A percentile compares a stretch with the other conserved stretches of the same genome.
Conservation (phyloP, 257 asterid species). For the Ilex asprella region DNA sequence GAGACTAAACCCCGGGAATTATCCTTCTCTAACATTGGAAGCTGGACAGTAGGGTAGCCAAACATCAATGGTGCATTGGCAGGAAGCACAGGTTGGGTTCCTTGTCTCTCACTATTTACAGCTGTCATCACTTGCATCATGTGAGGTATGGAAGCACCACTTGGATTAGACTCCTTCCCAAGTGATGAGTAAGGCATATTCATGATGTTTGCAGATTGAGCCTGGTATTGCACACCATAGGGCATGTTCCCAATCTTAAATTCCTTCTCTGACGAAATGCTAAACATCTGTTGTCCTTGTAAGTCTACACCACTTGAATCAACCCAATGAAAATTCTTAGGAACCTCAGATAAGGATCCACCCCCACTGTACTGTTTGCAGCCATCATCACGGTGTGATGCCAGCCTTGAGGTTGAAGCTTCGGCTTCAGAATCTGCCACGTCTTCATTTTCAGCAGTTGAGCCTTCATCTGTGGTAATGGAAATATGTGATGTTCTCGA, state of each 20-base stretch:
- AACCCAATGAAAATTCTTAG: conserved; percentile 42
- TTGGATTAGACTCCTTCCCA: conserved; percentile 38
- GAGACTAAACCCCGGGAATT: conserved; percentile 45
- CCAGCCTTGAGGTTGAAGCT: conserved; percentile 66
- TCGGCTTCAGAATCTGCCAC: conserved; percentile 94
- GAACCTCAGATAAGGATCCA: conserved; percentile 34
- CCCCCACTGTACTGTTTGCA: conserved; percentile 33
- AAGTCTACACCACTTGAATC: conserved; percentile 50
- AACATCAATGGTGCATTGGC: conserved; percentile 64
- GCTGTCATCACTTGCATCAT: conserved; percentile 52
- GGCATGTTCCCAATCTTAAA: conserved; percentile 40
- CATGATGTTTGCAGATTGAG: conserved; percentile 41
- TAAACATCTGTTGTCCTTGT: conserved; percentile 57
- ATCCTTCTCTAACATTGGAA: conserved; percentile 75
- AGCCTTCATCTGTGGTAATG: conserved; percentile 84
- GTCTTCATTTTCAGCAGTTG: conserved; percentile 95
- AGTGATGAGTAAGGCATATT: conserved; percentile 56
- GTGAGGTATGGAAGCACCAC: conserved; percentile 40
- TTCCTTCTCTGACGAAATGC: conserved; percentile 75
- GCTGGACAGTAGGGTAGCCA: conserved; percentile 69
- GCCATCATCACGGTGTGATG: conserved; percentile 43
- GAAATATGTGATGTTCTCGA: conserved; percentile 74
- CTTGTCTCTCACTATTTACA: conserved; percentile 45
- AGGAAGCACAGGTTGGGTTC: conserved; percentile 37
- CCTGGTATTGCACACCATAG: conserved; percentile 43